Evolutionary conservation across 371 early-diverging fungal genomes (phyloP), one percentile per base, ranked within the genome.

Genomic region (Parasitella parasitica): DNA sequence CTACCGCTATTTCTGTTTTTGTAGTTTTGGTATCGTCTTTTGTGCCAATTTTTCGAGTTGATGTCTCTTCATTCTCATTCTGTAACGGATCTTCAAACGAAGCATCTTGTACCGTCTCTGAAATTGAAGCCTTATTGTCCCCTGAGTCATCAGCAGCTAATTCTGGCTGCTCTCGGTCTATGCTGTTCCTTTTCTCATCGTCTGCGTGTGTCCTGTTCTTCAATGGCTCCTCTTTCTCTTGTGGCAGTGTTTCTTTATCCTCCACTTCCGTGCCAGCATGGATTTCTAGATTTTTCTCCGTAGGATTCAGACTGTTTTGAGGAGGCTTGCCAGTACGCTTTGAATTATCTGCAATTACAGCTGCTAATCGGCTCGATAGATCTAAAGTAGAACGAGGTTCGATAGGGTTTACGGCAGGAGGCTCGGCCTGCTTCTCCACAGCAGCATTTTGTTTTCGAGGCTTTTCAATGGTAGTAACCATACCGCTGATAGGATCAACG

Each of bases 401-500:
- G 15, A 41, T 39, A 28, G 50, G 60, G 27, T 54, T 53, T 53
- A 28, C 30, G 30, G 48, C 18, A 32, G 46, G 48, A 46, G 57
- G 13, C 9, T 50, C 50, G n/a, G 27, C n/a, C 16, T 30, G 27
- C 3, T 50, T 53, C 57, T 34, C 32, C 54, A 36, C 32, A 13
- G 57, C 7, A 51, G 20, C 32, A 18, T 52, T 51, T 26, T 18
- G 24, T 53, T 7, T 48, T 38, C 69, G 69, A 7, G 74, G 61
- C 26, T 67, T 63, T 43, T 71, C 71, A 6, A 81, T 61, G 9
- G 77, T 78, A 1, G 81, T 78, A 1, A 81, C 77, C 67, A 73
- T 73, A 15, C 81, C 81, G 39, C 66, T 81, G 39, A 77, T 75
- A 4, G 81, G 81, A 55, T 81, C 81, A 27, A 81, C 59, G 39